These are phyloP conservation scores for Isatis tinctoria DNA, from an alignment of 345 rosid genomes.

Conservation along the genomic window DNA sequence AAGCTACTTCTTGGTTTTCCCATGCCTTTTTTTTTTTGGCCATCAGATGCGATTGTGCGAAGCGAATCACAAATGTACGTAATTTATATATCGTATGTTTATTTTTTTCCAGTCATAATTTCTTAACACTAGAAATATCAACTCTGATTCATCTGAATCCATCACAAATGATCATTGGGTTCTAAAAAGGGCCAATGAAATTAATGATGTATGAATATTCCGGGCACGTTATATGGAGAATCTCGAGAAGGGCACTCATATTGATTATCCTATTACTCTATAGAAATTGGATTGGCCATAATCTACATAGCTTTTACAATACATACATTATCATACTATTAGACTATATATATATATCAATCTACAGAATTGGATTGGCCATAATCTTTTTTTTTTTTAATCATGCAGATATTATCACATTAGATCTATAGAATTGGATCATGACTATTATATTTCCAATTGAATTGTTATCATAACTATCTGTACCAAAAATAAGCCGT, in stretches of 20 bases:
- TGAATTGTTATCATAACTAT: too few species aligned
- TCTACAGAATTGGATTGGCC: not conserved
- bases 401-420: not conserved
- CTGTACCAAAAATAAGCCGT: too few species aligned
- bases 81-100: not conserved
- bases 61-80: not conserved
- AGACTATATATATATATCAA: not conserved
- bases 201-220: not conserved
- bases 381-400: not conserved
- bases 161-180: not conserved
- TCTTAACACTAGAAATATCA: not conserved
- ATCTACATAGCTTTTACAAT: not conserved
- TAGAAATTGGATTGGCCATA: not conserved
- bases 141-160: not conserved
- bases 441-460: not conserved
- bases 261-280: not conserved
- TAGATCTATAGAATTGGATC: not conserved
- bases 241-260: conserved; percentile 21
- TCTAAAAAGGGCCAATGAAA: conserved; percentile 1
- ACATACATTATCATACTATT: not conserved
- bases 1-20: not conserved
- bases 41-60: not conserved
- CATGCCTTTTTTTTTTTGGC: not conserved
- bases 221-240: not conserved
- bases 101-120: not conserved